These are phyloP conservation scores for Parmales sp. DNA, from an alignment of 108 stramenopile species.

Conservation along the genomic window DNA sequence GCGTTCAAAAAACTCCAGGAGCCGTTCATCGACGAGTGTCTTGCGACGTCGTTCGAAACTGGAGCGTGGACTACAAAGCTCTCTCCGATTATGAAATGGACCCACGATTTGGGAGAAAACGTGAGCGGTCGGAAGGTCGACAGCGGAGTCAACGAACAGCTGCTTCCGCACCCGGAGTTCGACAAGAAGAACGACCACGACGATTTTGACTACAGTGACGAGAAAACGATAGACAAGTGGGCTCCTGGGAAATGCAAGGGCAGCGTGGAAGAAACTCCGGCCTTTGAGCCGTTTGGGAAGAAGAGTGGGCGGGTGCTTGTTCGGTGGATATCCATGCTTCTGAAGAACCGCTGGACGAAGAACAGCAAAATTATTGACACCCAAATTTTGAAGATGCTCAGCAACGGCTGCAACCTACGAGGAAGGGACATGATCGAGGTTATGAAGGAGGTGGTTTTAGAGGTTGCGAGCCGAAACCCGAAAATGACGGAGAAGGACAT, in stretches of 20 bases:
- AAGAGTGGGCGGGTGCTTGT: background rate
- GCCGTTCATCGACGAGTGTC: background rate
- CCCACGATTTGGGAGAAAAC: background rate
- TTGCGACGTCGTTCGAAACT: background rate
- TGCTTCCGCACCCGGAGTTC: background rate
- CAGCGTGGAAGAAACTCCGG: background rate
- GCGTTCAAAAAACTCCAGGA: background rate
- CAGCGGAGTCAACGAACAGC: background rate
- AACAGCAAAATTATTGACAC: background rate
- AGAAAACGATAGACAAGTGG: background rate
- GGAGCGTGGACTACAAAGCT: background rate
- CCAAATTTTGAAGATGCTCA: background rate
- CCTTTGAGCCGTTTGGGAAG: background rate
- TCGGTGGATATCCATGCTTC: background rate
- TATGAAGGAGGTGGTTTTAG: background rate
- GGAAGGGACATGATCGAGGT: background rate
- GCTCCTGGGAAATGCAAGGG: background rate
- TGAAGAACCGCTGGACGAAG: background rate
- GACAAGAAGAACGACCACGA: background rate
- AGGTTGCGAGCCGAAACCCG: background rate
- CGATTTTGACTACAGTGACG: background rate
- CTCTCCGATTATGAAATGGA: background rate
- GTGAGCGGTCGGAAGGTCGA: too few relatives aligned
- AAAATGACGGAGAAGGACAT: slow-evolving; percentile 4
- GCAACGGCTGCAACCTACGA: background rate